Percentiles rank a stretch among this genome's conserved stretches.
Conservation (phyloP, 345 rosid genomes). For the Atalantia buxifolia region DNA sequence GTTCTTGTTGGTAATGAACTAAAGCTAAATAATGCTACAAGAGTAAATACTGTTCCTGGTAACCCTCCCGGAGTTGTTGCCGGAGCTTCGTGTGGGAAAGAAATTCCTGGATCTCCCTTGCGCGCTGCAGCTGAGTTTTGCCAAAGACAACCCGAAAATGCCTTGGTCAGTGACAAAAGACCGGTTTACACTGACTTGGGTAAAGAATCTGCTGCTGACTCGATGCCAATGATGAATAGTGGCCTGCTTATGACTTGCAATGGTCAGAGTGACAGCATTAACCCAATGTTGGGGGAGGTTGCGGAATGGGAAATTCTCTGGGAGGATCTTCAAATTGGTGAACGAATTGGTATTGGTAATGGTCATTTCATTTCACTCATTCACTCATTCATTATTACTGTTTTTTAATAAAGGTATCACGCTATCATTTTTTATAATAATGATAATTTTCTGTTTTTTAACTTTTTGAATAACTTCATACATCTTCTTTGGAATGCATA, state of each 20-base stretch:
- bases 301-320: slow-evolving; percentile 89
- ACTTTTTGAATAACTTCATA: background rate
- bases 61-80: slow-evolving; percentile 17
- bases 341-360: slow-evolving; percentile 98
- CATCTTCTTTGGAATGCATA: background rate
- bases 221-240: slow-evolving; percentile 26
- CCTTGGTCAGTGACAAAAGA: slow-evolving; percentile 23
- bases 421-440: background rate
- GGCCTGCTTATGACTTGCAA: slow-evolving; percentile 30
- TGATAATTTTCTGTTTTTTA: background rate
- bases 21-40: slow-evolving; percentile 14
- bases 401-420: background rate
- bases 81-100: slow-evolving; percentile 13
- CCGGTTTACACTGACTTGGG: slow-evolving; percentile 19
- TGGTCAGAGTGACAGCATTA: slow-evolving; percentile 48
- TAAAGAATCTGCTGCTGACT: slow-evolving; percentile 33
- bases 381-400: too few relatives aligned
- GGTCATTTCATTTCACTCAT: background rate
- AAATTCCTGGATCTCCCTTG: slow-evolving; percentile 22
- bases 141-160: slow-evolving; percentile 33
- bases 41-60: slow-evolving; percentile 15
- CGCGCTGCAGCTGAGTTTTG: slow-evolving; percentile 31
- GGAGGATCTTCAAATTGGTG: slow-evolving; percentile 96
- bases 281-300: slow-evolving; percentile 74
- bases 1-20: slow-evolving; percentile 23